Base-by-base conservation (phyloP, 2,329 filamentous ascomycete genomes). In the Fusarium pseudocircinatum region DNA sequence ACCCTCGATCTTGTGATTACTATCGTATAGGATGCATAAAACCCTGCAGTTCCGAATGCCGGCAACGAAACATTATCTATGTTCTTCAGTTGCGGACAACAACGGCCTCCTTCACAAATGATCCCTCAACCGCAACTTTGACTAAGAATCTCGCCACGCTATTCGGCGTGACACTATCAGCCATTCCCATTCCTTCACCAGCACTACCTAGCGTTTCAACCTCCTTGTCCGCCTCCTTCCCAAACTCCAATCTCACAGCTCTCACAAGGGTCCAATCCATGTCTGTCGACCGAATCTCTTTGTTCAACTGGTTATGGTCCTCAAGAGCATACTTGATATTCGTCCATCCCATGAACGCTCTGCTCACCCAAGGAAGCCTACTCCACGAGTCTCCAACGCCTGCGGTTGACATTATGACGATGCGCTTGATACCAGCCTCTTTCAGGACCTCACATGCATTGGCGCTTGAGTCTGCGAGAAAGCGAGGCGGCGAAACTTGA, bases 311-410 rank as follows among this genome's bases (percentile, higher is more conserved):
- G 57, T 64, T 49, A 20, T 84, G 82, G 60, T 84, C 82, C 58
- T 81, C 76, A 30, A 84, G 76, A 8, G 82, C 80, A 60, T 81
- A 79, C 69, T 83, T 84, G 73, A 84, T 67, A 53, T 84, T 84
- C 22, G 82, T 83, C 79, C 77, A 82, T 2, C 78, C 69, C 79
- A 84, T 77, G 59, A 84, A 82, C 2, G 75, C 80, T 60, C 81
- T 82, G 69, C 68, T 78, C 47, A 84, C 59, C 73, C 74, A 80
- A 11, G 81, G 80, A 22, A 84, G 63, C 6, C 78, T 79, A 3
- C 14, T 63, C 82, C 81, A 83, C 28, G 81, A 83, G 60, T 83
- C 80, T 10, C 82, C 83, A 24, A 78, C 82, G 34, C 83, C 83
- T 6, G 79, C 80, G 7, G 82, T 84, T 8, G 82, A 84, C 81